These are phyloP conservation scores for Oxalis stricta DNA, from an alignment of 441 rosid species.

Conservation along the genomic window DNA sequence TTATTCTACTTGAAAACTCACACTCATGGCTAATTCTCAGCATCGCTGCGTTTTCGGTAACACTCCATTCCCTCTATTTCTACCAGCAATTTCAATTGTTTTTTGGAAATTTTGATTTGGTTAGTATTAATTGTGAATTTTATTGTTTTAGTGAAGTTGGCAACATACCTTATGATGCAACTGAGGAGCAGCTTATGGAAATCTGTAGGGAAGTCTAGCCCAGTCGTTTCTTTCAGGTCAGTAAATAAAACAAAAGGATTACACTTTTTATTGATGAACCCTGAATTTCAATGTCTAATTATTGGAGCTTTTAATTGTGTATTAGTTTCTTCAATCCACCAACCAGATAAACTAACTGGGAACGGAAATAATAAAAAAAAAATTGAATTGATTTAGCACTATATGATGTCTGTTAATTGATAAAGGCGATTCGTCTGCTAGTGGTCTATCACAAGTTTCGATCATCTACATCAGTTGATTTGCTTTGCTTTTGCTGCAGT, in stretches of 20 bases:
- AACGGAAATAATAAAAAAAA: too few relatives aligned
- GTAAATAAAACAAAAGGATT: constrained; percentile 1
- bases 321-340: too few relatives aligned
- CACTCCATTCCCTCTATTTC: constrained; percentile 3
- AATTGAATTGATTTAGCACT: too few relatives aligned
- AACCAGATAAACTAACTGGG: too few relatives aligned
- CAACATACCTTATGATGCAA: constrained; percentile 93
- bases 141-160: constrained; percentile 38
- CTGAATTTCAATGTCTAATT: background rate
- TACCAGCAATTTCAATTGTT: background rate
- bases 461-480: too few relatives aligned
- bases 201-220: constrained; percentile 95
- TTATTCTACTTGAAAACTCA: too few relatives aligned
- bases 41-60: constrained; percentile 96
- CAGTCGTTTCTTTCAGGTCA: constrained; percentile 94
- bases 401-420: too few relatives aligned
- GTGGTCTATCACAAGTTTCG: too few relatives aligned
- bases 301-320: too few relatives aligned
- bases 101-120: background rate
- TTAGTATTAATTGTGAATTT: background rate
- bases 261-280: background rate
- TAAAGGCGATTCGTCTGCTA: too few relatives aligned
- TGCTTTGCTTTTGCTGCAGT: too few relatives aligned
- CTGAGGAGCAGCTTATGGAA: constrained; percentile 90
- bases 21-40: constrained; percentile 79